Base-by-base conservation (phyloP, 2,329 filamentous ascomycete species). In the Monosporascus sp. region DNA sequence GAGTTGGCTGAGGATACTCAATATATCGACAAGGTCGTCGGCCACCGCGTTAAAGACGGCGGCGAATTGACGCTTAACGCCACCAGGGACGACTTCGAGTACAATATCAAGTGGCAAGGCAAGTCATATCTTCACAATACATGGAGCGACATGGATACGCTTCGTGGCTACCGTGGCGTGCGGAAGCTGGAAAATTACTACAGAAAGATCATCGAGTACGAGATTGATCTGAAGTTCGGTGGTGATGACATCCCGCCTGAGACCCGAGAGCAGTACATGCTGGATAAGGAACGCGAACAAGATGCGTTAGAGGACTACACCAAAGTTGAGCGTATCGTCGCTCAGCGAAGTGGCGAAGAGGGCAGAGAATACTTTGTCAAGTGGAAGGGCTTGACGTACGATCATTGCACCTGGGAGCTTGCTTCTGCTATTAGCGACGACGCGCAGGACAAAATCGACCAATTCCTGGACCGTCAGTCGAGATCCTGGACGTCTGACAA, bases 121-220 rank as follows among this genome's bases (percentile, higher is more conserved):
- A 90, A 91, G 71, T 96, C 94, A 11, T 91, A 99, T 68, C 86
- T 96, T 62, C 94, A 99, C 74, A 89, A 95, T 52, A 96, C 91
- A 0, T 99, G 94, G 93, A 92, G 97, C 70, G 86, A 85, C 0
- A 86, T 86, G 54, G 85, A 89, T 51, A 81, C 78, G 20, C 81
- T 97, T 27, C 79, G 83, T 24, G 82, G 85, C n/a, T 88, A 86
- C 66, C 89, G 90, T 57, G 93, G 94, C 55, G 86, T 87, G 60
- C 89, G 92, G 48, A 91, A 92, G 54, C 80, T 99, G 7, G 94
- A 97, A 66, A 99, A 99, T 68, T 99, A 97, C 74, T 92, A 89
- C 71, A 85, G 86, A 62, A 95, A 92, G 68, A 78, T 88, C 41
- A 84, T 97, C 49, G 82, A 87, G 59, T 83, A 88, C 59, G 91